Evolutionary conservation across 441 rosid genomes (phyloP).

Genomic region (Kokia cookei): DNA sequence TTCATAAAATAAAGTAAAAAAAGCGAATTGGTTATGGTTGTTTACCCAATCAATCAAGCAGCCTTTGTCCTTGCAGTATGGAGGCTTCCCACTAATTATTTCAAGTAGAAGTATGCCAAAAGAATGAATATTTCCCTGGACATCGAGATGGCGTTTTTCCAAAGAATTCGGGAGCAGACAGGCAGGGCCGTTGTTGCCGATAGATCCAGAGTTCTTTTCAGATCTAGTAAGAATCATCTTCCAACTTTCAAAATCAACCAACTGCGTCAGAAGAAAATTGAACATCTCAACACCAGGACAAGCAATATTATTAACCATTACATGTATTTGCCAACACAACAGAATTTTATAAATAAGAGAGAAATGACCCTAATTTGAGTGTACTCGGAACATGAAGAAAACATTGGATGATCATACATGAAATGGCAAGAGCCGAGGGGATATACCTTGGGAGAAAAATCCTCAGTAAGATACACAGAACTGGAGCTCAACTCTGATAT

Average conservation of each 20-base stretch:
- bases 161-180: constrained; percentile 71
- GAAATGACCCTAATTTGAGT: background rate
- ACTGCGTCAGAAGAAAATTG: constrained; percentile 35
- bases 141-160: constrained; percentile 74
- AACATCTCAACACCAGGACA: background rate
- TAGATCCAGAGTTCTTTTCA: constrained; percentile 72
- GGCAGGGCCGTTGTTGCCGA: constrained; percentile 68
- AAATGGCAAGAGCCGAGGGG: background rate
- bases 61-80: constrained; percentile 83
- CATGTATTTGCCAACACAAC: background rate
- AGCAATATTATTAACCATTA: background rate
- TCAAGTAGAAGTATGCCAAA: constrained; percentile 84
- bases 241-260: constrained; percentile 98
- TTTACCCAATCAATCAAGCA: constrained; percentile 88
- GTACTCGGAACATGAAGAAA: too few species aligned
- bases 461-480: constrained; percentile 92
- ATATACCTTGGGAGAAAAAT: constrained; percentile 91
- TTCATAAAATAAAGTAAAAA: background rate
- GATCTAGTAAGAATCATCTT: constrained; percentile 84
- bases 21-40: background rate
- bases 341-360: background rate
- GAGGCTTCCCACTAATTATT: constrained; percentile 87
- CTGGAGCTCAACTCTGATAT: constrained; percentile 87
- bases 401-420: background rate
- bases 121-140: constrained; percentile 75